Evolutionary conservation across 176 grass and related monocot species (phyloP).

Genomic region (Coix lacrymajobi): DNA sequence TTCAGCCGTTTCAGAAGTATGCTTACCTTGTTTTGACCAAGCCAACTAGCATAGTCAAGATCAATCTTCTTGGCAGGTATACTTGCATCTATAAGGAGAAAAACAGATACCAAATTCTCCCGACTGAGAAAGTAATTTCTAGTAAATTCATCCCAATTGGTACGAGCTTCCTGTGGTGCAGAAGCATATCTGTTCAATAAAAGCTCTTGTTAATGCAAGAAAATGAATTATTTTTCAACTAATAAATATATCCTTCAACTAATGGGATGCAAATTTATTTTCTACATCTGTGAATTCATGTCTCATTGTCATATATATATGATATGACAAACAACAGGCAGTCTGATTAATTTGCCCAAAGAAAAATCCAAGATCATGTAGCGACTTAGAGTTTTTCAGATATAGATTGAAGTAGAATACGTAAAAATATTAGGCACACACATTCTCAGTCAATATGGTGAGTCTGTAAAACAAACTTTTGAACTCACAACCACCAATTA

Average conservation of each 20-base stretch:
- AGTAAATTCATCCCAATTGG: slow-evolving; percentile 86
- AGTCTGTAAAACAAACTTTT: not conserved
- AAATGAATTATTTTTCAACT: slow-evolving; percentile 1
- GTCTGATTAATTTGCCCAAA: not conserved
- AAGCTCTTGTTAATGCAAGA: slow-evolving; percentile 18
- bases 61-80: slow-evolving; percentile 97
- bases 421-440: not conserved
- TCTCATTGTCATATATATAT: not conserved
- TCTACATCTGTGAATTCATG: not conserved
- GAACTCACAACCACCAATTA: slow-evolving; percentile 2
- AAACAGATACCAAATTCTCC: slow-evolving; percentile 76
- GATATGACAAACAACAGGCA: not conserved
- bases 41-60: slow-evolving; percentile 99
- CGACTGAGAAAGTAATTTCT: slow-evolving; percentile 82
- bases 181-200: slow-evolving; percentile 81
- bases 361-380: not conserved
- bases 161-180: slow-evolving; percentile 76
- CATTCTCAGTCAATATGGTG: not conserved
- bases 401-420: not conserved
- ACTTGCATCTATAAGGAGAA: slow-evolving; percentile 97
- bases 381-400: not conserved
- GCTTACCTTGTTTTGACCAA: slow-evolving; percentile 82
- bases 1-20: slow-evolving; percentile 12
- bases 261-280: not conserved
- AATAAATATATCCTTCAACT: not conserved